phyloP scores from a whole-genome alignment of 352 stramenopile species.

The Thalassiosira livingstoniorum region DNA sequence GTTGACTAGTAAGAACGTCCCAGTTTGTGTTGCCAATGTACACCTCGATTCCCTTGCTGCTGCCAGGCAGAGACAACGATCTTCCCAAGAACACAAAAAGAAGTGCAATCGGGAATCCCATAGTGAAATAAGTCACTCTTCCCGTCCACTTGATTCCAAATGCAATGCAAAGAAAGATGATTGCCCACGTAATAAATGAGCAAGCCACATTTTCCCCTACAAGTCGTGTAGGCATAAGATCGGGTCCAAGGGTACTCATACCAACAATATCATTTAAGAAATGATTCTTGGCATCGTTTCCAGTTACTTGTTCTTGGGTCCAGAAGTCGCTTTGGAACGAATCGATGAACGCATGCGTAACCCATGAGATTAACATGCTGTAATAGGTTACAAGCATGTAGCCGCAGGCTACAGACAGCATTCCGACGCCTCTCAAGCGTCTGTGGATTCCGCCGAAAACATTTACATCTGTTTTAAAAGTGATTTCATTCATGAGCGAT shows the following conservation, averaged over 20 bases:
- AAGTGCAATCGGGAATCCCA: constrained; percentile 71
- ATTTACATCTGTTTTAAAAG: constrained; percentile 52
- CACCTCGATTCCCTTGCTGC: constrained; percentile 46
- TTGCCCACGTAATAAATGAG: constrained; percentile 59
- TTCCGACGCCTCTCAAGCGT: constrained; percentile 61
- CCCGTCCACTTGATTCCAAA: constrained; percentile 73
- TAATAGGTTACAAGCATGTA: constrained; percentile 72
- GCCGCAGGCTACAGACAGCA: constrained; percentile 58
- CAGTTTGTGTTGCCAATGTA: constrained; percentile 57
- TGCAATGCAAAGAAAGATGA: constrained; percentile 63
- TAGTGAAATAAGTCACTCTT: constrained; percentile 71
- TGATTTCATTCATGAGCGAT: constrained; percentile 11
- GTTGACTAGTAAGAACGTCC: constrained; percentile 41
- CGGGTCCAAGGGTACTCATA: constrained; percentile 55
- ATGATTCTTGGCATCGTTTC: constrained; percentile 32
- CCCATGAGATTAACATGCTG: constrained; percentile 35
- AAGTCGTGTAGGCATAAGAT: constrained; percentile 59
- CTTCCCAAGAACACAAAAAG: constrained; percentile 68
- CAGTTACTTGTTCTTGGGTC: constrained; percentile 15
- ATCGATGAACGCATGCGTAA: background rate
- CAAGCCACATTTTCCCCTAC: constrained; percentile 70
- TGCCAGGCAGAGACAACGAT: constrained; percentile 57
- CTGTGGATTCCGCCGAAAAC: constrained; percentile 67
- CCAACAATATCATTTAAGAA: constrained; percentile 71
- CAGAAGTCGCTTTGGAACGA: background rate